Evolutionary conservation across 2,329 filamentous ascomycete genomes (phyloP), one percentile per base, ranked within the genome.

Genomic region (Aspergillus pseudoglaucus): DNA sequence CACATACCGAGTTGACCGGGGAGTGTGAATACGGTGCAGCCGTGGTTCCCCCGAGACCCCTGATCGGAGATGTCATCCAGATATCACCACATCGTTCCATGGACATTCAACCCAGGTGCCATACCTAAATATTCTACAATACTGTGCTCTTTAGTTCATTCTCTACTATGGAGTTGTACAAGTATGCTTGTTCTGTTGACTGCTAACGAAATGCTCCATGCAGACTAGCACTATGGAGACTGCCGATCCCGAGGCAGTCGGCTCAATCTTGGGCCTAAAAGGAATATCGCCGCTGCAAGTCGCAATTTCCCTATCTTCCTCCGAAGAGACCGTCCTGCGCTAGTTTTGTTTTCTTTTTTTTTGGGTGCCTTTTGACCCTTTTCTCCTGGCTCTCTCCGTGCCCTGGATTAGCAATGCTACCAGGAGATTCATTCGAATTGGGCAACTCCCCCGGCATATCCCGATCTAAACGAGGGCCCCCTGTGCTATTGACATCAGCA

Each of bases 281-380:
- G 20, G 48, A 33, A 45, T 30, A 30, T 46, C 44, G 32, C 17
- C 41, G n/a, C 18, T 32, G 45, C 38, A 47, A 48, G 43, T 57
- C 48, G 53, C 48, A 53, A 58, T 52, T 53, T 54, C 44, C 50
- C 39, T 35, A 18, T 30, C 12, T 33, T 50, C 27, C 35, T 37
- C 25, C 25, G 10, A 10, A 10, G 10, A 12, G 25, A 30, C 25
- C 3, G 10, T 30, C 33, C 6, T n/a, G 33, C n/a, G 14, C 33
- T n/a, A 35, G 14, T 9, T 17, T 35, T n/a, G 33, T 15, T 35
- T n/a, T 35, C 14, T n/a, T 32, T 32, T 14, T 32, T 14, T 32
- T 14, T 14, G 15, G 14, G 33, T 35, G 33, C 33, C 33, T 9
- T 35, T 14, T 17, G 15, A n/a, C 33, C 33, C 3, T n/a, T n/a